These are phyloP conservation scores for Leptographium flavum DNA, from an alignment of 2,329 filamentous ascomycete genomes.

Conservation along the genomic window DNA sequence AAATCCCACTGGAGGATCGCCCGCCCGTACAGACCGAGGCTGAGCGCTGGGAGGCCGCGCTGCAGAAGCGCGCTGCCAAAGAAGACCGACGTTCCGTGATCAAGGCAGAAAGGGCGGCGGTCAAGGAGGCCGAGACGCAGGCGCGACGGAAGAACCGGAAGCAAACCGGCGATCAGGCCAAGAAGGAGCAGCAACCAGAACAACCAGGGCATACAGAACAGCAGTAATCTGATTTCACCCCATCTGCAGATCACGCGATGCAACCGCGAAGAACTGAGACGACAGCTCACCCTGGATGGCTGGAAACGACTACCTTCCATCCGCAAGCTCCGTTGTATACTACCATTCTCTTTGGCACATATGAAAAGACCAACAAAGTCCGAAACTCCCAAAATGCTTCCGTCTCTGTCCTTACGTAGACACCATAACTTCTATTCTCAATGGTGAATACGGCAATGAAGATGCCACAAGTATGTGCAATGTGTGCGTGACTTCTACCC, in stretches of 20 bases:
- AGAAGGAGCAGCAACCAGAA: not conserved
- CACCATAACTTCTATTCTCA: not conserved
- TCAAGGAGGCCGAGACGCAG: not conserved
- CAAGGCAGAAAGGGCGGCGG: slow-evolving; percentile 12
- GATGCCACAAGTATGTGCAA: too few relatives aligned
- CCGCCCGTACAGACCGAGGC: slow-evolving; percentile 51
- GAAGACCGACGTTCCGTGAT: slow-evolving; percentile 32
- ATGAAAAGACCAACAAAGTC: too few relatives aligned
- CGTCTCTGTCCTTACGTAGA: not conserved
- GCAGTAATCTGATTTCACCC: not conserved
- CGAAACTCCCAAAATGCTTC: not conserved
- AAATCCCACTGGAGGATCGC: slow-evolving; percentile 46
- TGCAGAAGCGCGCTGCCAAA: slow-evolving; percentile 42
- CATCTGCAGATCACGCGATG: too few relatives aligned
- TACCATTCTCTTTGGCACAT: not conserved
- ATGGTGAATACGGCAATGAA: not conserved
- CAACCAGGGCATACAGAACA: not conserved
- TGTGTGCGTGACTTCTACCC: slow-evolving; percentile 33
- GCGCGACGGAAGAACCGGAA: slow-evolving; percentile 6
- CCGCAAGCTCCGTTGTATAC: too few relatives aligned
- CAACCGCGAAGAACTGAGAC: too few relatives aligned
- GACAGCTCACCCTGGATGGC: too few relatives aligned
- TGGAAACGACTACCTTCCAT: too few relatives aligned
- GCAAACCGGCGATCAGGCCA: not conserved
- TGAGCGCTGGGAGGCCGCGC: slow-evolving; percentile 41